Conservation (phyloP, 768 basidiomycete species). For the Suillus weaverae region DNA sequence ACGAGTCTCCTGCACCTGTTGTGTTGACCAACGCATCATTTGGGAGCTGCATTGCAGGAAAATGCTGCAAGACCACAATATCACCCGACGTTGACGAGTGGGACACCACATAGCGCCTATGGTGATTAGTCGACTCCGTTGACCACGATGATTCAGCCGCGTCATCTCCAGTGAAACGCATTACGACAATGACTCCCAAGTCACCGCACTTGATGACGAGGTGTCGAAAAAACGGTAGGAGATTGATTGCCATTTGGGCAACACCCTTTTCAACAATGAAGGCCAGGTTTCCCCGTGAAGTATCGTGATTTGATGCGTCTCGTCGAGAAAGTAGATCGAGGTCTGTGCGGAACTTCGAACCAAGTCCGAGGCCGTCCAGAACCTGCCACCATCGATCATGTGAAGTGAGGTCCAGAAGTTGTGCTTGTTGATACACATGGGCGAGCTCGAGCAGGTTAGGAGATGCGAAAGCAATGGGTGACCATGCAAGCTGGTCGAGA, state of each 20-base stretch:
- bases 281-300: slow-evolving; percentile 46
- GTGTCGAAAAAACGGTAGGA: slow-evolving; percentile 83
- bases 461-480: slow-evolving; percentile 70
- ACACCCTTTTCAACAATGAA: slow-evolving; percentile 72
- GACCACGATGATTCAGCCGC: slow-evolving; percentile 52
- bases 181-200: slow-evolving; percentile 61
- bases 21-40: slow-evolving; percentile 55
- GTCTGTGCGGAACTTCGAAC: slow-evolving; percentile 62
- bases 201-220: slow-evolving; percentile 85
- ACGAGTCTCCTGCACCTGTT: slow-evolving; percentile 91
- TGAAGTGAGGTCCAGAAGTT: slow-evolving; percentile 50
- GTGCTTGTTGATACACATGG: slow-evolving; percentile 53
- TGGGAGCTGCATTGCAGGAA: slow-evolving; percentile 53
- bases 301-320: slow-evolving; percentile 41
- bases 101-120: slow-evolving; percentile 50
- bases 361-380: slow-evolving; percentile 66
- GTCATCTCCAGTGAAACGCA: slow-evolving; percentile 49
- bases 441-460: slow-evolving; percentile 85
- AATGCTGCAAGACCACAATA: slow-evolving; percentile 69
- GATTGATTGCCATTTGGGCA: slow-evolving; percentile 75
- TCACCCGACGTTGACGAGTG: slow-evolving; percentile 45
- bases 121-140: slow-evolving; percentile 45
- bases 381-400: slow-evolving; percentile 63
- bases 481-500: slow-evolving; percentile 27
- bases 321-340: slow-evolving; percentile 59